Evolutionary conservation across 73 alveolate species (phyloP).

Genomic region (Paramecium octaurelia): DNA sequence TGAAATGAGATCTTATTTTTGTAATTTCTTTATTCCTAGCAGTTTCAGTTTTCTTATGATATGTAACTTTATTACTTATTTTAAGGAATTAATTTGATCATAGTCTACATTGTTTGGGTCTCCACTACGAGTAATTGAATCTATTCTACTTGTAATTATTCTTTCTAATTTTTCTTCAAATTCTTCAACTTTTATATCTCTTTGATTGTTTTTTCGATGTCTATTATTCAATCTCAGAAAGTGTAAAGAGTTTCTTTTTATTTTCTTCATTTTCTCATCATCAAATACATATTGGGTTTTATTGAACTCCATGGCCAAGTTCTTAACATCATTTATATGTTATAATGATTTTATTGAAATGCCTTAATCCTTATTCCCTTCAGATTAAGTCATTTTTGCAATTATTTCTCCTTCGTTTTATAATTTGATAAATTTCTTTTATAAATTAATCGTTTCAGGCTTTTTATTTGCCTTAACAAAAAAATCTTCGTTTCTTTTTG

Average conservation of each 20-base stretch:
- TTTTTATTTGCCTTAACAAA: background rate
- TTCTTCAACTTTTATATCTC: background rate
- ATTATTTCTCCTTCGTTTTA: conserved; percentile 27
- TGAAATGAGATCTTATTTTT: background rate
- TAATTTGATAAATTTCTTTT: background rate
- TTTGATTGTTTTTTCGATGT: background rate
- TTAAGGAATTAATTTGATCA: background rate
- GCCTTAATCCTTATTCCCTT: background rate
- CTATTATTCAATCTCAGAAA: background rate
- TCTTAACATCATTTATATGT: background rate
- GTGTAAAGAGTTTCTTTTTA: background rate
- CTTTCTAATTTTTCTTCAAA: background rate
- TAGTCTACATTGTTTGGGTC: background rate
- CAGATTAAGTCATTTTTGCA: background rate
- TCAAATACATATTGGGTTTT: background rate
- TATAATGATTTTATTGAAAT: background rate
- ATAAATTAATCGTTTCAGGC: background rate
- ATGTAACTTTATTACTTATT: background rate
- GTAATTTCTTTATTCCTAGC: background rate
- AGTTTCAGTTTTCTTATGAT: background rate
- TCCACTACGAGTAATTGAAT: background rate
- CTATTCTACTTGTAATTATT: background rate
- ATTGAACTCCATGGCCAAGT: background rate
- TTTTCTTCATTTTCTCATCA: background rate
- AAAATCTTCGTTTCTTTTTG: background rate